Evolutionary conservation across 2,329 filamentous ascomycete genomes (phyloP), one percentile per base, ranked within the genome.

Genomic region (Colletotrichum orbiculare): DNA sequence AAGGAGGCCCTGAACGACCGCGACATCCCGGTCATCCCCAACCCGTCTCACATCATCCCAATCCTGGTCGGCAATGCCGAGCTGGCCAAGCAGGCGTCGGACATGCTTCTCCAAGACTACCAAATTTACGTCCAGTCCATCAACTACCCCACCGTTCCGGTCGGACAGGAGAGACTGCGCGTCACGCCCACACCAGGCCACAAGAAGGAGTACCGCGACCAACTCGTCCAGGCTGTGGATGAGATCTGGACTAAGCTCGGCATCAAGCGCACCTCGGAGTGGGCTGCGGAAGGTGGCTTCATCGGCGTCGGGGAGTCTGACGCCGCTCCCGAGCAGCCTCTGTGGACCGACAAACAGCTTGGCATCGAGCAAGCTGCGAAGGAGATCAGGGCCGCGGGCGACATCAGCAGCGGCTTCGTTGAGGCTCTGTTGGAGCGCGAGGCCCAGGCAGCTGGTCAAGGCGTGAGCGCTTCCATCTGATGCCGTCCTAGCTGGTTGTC

Each of bases 71-170:
- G 96, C 64, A 96, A 97, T 73, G 96, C 96, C 50, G 94, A 96
- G 79, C 82, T 96, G 45, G 96, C 96, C 65, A 97, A 96, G 84
- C 85, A 90, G 71, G 96, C 96, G 8, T 97, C 93, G 33, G 96
- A 99, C 76, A 89, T 97, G 82, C 88, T 99, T 25, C 87, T 99
- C 12, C 89, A 91, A 70, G 91, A 97, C 70, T 92, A 97, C 82
- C 88, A 89, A 67, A 97, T 99, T 75, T 99, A 99, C 76, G 96
- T 99, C 34, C 96, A 99, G 81, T 94, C 93, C 60, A 98, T 99
- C 86, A 99, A 99, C 82, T 98, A 98, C 80, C 96, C 96, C 2
- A 99, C 96, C 55, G 96, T 99, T 3, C 96, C 96, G 2, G 93
- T 97, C 7, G 96, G 96, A n/a, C 94, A 99, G 82, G 96, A 99